phyloP scores from a whole-genome alignment of 2,329 filamentous ascomycete species.

The Diaporthe citriasiana region DNA sequence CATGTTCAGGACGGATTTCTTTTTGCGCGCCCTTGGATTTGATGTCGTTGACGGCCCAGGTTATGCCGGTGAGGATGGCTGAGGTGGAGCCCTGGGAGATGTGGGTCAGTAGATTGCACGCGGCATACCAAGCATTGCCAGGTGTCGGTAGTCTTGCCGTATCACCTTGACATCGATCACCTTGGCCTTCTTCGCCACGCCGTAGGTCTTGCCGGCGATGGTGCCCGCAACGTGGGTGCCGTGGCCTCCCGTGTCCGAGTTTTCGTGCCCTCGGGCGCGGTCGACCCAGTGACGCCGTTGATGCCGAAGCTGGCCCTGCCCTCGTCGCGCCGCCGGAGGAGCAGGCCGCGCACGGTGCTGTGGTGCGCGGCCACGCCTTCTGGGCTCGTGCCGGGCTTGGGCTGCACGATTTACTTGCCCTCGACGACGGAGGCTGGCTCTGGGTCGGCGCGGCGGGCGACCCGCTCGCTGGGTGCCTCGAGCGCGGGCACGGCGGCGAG shows the following conservation, averaged over 20 bases:
- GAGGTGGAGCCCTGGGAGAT: constrained; percentile 22
- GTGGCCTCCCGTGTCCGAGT: constrained; percentile 50
- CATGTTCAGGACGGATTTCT: constrained; percentile 11
- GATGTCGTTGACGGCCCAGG: constrained; percentile 47
- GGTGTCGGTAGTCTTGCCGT: constrained; percentile 15
- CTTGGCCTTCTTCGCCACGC: constrained; percentile 50
- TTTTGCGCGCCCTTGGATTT: constrained; percentile 28
- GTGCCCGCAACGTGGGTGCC: constrained; percentile 53
- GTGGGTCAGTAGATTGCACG: neutral
- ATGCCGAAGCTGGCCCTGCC: constrained; percentile 49
- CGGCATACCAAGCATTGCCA: neutral
- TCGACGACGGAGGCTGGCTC: neutral
- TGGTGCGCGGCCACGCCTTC: constrained; percentile 6
- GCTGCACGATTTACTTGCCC: constrained; percentile 19
- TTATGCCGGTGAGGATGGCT: constrained; percentile 43
- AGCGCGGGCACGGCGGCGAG: constrained; percentile 6
- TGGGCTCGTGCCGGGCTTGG: constrained; percentile 13
- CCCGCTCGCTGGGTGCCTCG: neutral
- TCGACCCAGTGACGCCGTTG: constrained; percentile 45
- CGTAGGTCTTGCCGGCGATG: constrained; percentile 49
- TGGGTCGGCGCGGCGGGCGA: neutral
- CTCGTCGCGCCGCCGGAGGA: constrained; percentile 31
- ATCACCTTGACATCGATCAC: constrained; percentile 50
- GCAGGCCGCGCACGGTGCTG: constrained; percentile 12
- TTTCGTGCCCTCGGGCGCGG: constrained; percentile 30